Conservation (phyloP, 305 asterid genomes). For the Euphrasia arctica region DNA sequence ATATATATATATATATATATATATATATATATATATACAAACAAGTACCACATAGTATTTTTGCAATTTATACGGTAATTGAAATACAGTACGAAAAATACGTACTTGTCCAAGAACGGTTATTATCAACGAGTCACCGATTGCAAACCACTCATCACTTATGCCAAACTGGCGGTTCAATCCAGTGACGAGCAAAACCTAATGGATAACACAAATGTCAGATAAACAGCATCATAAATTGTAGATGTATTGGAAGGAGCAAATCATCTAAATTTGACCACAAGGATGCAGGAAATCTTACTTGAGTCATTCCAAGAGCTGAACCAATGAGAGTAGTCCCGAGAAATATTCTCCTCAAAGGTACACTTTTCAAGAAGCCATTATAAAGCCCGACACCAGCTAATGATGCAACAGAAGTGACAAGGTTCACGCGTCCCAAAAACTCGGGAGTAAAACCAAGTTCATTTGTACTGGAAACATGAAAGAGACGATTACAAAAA, state of each 20-base stretch:
- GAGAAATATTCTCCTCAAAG: conserved; percentile 75
- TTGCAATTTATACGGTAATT: neutral
- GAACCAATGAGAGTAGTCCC: conserved; percentile 70
- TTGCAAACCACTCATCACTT: conserved; percentile 94
- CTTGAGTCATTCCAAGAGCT: conserved; percentile 88
- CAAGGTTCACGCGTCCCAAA: conserved; percentile 90
- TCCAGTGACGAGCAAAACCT: conserved; percentile 96
- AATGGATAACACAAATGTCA: conserved; percentile 15
- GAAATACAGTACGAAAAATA: neutral
- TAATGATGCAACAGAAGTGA: conserved; percentile 87
- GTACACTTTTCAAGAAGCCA: conserved; percentile 77
- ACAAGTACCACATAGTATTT: neutral
- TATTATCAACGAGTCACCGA: conserved; percentile 86
- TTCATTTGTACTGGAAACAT: conserved; percentile 62
- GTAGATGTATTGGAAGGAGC: neutral
- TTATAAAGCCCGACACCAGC: conserved; percentile 84
- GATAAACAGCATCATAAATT: neutral
- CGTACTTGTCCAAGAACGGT: conserved; percentile 93
- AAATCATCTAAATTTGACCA: conserved; percentile 6
- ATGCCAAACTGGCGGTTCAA: conserved; percentile 75
- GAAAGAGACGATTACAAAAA: conserved; percentile 18
- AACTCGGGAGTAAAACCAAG: conserved; percentile 96
- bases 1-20: neutral
- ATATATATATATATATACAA: neutral
- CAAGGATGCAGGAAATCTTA: conserved; percentile 27